Conservation (phyloP, 306 rosid species). For the Casuarina glauca region DNA sequence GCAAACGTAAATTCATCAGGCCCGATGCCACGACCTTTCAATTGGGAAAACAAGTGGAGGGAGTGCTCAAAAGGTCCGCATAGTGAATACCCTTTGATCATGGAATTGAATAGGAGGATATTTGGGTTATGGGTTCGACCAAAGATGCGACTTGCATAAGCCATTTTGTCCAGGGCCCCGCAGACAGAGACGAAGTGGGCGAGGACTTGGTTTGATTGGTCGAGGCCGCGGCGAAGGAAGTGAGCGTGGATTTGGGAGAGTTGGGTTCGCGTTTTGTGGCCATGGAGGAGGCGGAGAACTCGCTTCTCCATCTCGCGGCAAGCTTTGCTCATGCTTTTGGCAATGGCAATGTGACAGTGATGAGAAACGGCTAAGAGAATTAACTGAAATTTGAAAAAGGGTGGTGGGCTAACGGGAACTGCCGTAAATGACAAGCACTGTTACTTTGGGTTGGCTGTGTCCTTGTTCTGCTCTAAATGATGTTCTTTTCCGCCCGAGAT, state of each 20-base stretch:
- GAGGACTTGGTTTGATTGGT: conserved; percentile 68
- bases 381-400: conserved; percentile 1
- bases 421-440: background rate
- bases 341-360: background rate
- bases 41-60: conserved; percentile 43
- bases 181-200: conserved; percentile 78
- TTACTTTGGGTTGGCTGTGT: background rate
- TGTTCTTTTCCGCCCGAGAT: no score
- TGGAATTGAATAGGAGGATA: conserved; percentile 66
- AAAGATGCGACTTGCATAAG: conserved; percentile 61
- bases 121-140: conserved; percentile 51
- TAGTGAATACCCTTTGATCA: conserved; percentile 70
- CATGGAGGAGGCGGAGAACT: conserved; percentile 69
- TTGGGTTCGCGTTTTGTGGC: conserved; percentile 46
- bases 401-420: background rate
- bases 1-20: conserved; percentile 66
- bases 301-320: conserved; percentile 50
- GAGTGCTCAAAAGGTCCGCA: conserved; percentile 51
- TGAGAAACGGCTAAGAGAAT: background rate
- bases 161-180: conserved; percentile 36
- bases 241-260: conserved; percentile 69
- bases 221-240: conserved; percentile 74
- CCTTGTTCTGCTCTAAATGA: background rate
- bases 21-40: conserved; percentile 43
- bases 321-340: conserved; percentile 40